A percentile compares a stretch with the other conserved stretches of the same genome.
Conservation (phyloP, 768 basidiomycete genomes). For the Agrocybe pediades region DNA sequence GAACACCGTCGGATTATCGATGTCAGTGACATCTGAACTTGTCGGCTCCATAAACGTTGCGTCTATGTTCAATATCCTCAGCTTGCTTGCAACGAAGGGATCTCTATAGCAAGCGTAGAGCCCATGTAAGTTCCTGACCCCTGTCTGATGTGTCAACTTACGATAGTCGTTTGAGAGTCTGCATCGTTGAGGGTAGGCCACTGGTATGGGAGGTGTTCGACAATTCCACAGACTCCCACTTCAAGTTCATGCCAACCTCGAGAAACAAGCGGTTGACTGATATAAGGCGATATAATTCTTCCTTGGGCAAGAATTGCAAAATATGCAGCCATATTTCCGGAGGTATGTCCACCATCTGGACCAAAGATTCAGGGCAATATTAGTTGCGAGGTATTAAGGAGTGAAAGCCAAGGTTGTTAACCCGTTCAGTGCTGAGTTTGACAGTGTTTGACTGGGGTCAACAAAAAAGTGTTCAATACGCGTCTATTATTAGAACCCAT, state of each 20-base stretch:
- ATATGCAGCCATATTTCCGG: slow-evolving; percentile 4
- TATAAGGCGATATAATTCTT: slow-evolving; percentile 3
- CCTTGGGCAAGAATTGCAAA: not conserved
- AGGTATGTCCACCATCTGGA: slow-evolving; percentile 1
- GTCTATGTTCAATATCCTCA: not conserved
- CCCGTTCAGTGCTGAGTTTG: too few relatives aligned
- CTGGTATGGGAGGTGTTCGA: not conserved
- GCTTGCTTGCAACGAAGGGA: not conserved
- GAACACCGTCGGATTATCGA: slow-evolving; percentile 7
- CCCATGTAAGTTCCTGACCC: too few relatives aligned
- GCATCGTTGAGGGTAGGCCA: not conserved
- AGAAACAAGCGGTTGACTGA: slow-evolving; percentile 4
- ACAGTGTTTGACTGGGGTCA: too few relatives aligned
- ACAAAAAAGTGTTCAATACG: too few relatives aligned
- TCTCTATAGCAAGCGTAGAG: not conserved
- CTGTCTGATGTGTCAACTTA: too few relatives aligned
- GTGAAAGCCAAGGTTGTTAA: too few relatives aligned
- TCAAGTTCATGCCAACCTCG: not conserved
- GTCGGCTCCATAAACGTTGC: not conserved
- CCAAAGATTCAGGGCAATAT: too few relatives aligned
- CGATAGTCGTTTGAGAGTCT: slow-evolving; percentile 1
- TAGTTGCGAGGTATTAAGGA: too few relatives aligned
- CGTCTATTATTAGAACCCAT: too few relatives aligned
- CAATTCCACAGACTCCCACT: not conserved
- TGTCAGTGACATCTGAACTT: not conserved